Evolutionary conservation across 805 yeast genomes (phyloP).

Genomic region (Candida taoyuanica): DNA sequence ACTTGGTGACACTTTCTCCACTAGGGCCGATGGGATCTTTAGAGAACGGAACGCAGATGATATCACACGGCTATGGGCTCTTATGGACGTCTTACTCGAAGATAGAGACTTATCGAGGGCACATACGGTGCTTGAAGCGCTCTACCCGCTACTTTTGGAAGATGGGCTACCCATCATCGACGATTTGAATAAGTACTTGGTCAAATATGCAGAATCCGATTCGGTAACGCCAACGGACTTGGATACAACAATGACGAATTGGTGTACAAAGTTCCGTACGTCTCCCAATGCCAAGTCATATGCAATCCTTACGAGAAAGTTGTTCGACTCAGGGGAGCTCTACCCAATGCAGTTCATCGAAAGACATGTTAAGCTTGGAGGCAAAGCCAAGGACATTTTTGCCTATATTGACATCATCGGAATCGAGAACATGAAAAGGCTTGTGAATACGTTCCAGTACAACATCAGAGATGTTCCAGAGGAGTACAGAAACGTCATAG

Average conservation of each 20-base stretch:
- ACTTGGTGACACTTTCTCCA: conserved; percentile 18
- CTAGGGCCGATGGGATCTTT: conserved; percentile 19
- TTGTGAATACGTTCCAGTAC: conserved; percentile 20
- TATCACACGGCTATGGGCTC: conserved; percentile 64
- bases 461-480: conserved; percentile 26
- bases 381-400: conserved; percentile 17
- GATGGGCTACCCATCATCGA: conserved; percentile 48
- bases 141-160: conserved; percentile 43
- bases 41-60: conserved; percentile 41
- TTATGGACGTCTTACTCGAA: conserved; percentile 73
- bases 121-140: conserved; percentile 56
- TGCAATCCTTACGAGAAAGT: conserved; percentile 47
- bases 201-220: conserved; percentile 33
- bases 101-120: conserved; percentile 68
- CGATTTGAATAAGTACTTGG: conserved; percentile 64
- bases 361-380: conserved; percentile 28
- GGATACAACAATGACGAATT: conserved; percentile 35
- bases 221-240: conserved; percentile 36
- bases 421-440: conserved; percentile 36
- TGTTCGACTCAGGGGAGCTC: conserved; percentile 18
- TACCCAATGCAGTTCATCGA: conserved; percentile 24
- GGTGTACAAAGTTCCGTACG: conserved; percentile 29
- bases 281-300: conserved; percentile 51
- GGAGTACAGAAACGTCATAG: conserved; percentile 31
- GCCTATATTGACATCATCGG: conserved; percentile 46